Percentiles rank a stretch among this genome's conserved stretches.
phyloP scores from a whole-genome alignment of 140 eudicot species.

The Cichorium intybus region DNA sequence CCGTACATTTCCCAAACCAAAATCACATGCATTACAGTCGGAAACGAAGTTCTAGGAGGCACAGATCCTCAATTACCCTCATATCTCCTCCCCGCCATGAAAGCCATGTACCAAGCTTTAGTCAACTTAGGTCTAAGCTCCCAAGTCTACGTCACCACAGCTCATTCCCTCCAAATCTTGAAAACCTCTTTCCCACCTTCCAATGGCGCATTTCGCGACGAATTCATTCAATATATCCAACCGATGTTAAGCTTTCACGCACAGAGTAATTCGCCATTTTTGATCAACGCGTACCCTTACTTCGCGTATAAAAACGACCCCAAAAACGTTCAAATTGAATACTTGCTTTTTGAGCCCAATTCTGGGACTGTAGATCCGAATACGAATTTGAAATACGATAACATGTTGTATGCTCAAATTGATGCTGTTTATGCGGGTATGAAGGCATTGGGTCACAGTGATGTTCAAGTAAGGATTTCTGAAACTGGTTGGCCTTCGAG shows the following conservation, averaged over 20 bases:
- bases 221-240: conserved; percentile 58
- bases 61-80: conserved; percentile 41
- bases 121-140: conserved; percentile 54
- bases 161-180: conserved; percentile 73
- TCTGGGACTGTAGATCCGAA: conserved; percentile 54
- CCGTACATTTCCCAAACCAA: conserved; percentile 68
- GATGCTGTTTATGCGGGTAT: conserved; percentile 95
- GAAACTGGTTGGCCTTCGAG: conserved; percentile 99
- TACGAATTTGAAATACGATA: conserved; percentile 76
- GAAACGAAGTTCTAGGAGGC: conserved; percentile 77
- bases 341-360: conserved; percentile 76
- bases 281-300: conserved; percentile 84
- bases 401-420: conserved; percentile 93
- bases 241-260: conserved; percentile 67
- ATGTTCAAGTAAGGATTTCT: conserved; percentile 64
- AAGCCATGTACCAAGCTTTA: conserved; percentile 58
- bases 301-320: conserved; percentile 85
- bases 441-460: conserved; percentile 74
- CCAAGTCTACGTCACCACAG: conserved; percentile 74
- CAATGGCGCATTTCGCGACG: conserved; percentile 62
- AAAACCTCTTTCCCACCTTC: conserved; percentile 84
- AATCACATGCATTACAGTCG: conserved; percentile 80
- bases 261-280: conserved; percentile 63
- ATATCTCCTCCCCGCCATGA: conserved; percentile 78
- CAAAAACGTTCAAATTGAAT: conserved; percentile 45